A percentile compares a stretch with the other conserved stretches of the same genome.
These are phyloP conservation scores for Schwanniomyces occidentalis DNA, from an alignment of 805 yeast species.

Conservation along the genomic window DNA sequence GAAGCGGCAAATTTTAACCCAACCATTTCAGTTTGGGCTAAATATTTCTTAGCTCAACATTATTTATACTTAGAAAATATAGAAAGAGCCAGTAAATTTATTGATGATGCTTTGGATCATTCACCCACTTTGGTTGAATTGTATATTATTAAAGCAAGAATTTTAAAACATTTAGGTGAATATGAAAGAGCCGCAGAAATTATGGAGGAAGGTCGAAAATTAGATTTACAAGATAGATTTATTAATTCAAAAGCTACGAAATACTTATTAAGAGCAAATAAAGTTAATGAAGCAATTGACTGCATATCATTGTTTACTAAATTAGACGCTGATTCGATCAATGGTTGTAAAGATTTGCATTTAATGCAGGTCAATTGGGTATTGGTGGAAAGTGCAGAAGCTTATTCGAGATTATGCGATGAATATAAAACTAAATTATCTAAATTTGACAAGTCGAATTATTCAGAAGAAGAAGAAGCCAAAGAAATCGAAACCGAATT, in stretches of 20 bases:
- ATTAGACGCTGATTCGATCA: slow-evolving; percentile 69
- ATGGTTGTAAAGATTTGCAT: slow-evolving; percentile 84
- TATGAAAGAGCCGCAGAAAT: slow-evolving; percentile 58
- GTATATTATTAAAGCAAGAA: slow-evolving; percentile 75
- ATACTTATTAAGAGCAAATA: slow-evolving; percentile 75
- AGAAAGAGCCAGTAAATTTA: slow-evolving; percentile 51
- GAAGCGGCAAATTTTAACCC: slow-evolving; percentile 40
- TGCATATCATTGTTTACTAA: slow-evolving; percentile 79
- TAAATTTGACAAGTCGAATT: slow-evolving; percentile 11
- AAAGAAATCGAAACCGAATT: slow-evolving; percentile 23
- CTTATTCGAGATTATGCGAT: slow-evolving; percentile 62
- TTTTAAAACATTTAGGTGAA: slow-evolving; percentile 71
- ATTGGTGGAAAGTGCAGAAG: slow-evolving; percentile 79
- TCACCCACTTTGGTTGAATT: slow-evolving; percentile 87
- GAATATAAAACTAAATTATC: slow-evolving; percentile 20
- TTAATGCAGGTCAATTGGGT: slow-evolving; percentile 93
- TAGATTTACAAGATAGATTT: slow-evolving; percentile 89
- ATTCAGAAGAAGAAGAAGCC: slow-evolving; percentile 28
- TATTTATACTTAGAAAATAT: slow-evolving; percentile 57
- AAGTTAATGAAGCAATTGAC: slow-evolving; percentile 71
- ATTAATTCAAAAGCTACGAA: slow-evolving; percentile 86
- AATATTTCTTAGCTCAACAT: slow-evolving; percentile 79
- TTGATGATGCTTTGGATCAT: slow-evolving; percentile 64
- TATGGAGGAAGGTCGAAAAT: slow-evolving; percentile 68
- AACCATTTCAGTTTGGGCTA: slow-evolving; percentile 62